These are phyloP conservation scores for Geotrichum europaeum DNA, from an alignment of 1,139 yeast species.

Conservation along the genomic window DNA sequence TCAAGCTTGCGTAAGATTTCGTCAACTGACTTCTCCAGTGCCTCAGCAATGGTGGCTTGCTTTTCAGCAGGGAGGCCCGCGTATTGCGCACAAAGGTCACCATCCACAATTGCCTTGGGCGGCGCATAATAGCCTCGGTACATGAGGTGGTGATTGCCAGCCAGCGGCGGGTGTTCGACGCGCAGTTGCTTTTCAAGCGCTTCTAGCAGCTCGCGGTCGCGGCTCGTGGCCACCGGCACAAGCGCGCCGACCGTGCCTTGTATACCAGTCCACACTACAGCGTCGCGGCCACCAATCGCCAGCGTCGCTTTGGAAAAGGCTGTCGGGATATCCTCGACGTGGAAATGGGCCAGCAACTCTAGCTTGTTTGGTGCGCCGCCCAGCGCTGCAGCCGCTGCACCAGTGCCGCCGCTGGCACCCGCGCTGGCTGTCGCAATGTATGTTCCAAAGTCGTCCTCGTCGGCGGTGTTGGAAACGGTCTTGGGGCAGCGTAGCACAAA, in stretches of 20 bases:
- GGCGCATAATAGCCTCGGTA: conserved; percentile 80
- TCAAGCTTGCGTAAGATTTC: conserved; percentile 58
- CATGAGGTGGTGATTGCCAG: conserved; percentile 62
- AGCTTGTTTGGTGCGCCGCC: conserved; percentile 55
- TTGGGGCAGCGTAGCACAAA: conserved; percentile 58
- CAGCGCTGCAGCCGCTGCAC: conserved; percentile 36
- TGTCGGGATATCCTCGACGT: conserved; percentile 65
- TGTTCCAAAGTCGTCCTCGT: conserved; percentile 46
- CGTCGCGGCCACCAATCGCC: conserved; percentile 57
- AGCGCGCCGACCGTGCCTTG: conserved; percentile 77
- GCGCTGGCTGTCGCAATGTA: conserved; percentile 33
- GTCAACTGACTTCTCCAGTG: conserved; percentile 49
- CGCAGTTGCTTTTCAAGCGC: conserved; percentile 50
- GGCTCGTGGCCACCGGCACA: conserved; percentile 56
- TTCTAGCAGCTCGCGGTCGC: conserved; percentile 56
- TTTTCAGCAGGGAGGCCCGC: conserved; percentile 35
- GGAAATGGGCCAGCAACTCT: conserved; percentile 53
- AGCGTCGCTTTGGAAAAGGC: conserved; percentile 51
- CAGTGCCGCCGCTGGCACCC: conserved; percentile 48
- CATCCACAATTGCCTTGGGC: conserved; percentile 70
- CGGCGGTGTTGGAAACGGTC: conserved; percentile 42
- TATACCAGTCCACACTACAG: conserved; percentile 64
- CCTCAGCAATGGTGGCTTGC: conserved; percentile 47
- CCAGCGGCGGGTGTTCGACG: conserved; percentile 38
- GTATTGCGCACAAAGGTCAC: conserved; percentile 71